A percentile compares a stretch with the other conserved stretches of the same genome.
Evolutionary conservation across 352 stramenopile genomes (phyloP).

Genomic region (Pythium monospermum): DNA sequence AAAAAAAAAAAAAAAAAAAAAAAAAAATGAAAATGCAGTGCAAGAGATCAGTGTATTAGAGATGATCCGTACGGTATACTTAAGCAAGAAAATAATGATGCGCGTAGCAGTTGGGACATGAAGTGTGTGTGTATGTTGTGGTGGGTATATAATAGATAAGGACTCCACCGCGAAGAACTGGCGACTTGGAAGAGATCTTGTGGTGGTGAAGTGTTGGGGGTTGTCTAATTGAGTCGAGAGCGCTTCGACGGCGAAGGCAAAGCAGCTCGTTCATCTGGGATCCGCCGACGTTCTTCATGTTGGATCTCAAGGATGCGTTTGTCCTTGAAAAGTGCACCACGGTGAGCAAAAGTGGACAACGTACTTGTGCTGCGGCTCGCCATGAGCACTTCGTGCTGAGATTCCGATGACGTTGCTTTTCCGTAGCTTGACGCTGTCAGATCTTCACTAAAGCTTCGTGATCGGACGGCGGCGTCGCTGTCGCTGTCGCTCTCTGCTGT

Average conservation of each 20-base stretch:
- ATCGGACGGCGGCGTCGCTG: slow-evolving; percentile 10
- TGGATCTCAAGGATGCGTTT: slow-evolving; percentile 75
- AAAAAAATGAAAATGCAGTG: too few species aligned
- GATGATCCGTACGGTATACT: too few species aligned
- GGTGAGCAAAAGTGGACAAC: slow-evolving; percentile 24
- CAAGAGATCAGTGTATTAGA: too few species aligned
- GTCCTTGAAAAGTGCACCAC: slow-evolving; percentile 41
- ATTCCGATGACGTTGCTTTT: slow-evolving; percentile 6
- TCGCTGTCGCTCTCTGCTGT: neutral
- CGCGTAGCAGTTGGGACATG: too few species aligned
- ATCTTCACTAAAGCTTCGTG: slow-evolving; percentile 41
- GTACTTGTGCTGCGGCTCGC: slow-evolving; percentile 36
- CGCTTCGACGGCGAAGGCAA: slow-evolving; percentile 51
- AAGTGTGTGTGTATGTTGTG: too few species aligned
- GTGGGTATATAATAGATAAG: too few species aligned
- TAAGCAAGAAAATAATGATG: too few species aligned
- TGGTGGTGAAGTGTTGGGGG: too few species aligned
- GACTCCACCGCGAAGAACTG: too few species aligned
- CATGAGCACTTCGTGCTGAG: slow-evolving; percentile 11
- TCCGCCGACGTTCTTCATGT: slow-evolving; percentile 67
- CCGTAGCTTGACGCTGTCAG: slow-evolving; percentile 19
- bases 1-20: too few species aligned
- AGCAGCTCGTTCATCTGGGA: slow-evolving; percentile 39
- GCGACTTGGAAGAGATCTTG: too few species aligned
- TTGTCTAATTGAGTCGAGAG: too few species aligned